These are phyloP conservation scores for Mucor saturninus DNA, from an alignment of 371 early-diverging fungal species.

Conservation along the genomic window DNA sequence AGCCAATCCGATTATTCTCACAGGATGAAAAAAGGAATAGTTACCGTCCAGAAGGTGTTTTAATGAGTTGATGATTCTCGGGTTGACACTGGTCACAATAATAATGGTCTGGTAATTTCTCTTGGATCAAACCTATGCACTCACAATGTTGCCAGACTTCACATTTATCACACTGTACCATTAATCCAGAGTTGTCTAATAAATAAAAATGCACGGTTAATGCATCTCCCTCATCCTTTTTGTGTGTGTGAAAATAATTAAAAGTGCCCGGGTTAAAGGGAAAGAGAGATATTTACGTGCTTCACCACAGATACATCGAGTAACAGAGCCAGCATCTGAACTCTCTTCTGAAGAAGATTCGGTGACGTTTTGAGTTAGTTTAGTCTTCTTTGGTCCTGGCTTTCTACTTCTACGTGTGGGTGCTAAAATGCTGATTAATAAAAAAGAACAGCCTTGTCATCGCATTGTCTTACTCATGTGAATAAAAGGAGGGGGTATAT, in stretches of 20 bases:
- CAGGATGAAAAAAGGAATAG: background rate
- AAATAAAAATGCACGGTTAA: conserved; percentile 6
- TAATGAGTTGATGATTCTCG: conserved; percentile 66
- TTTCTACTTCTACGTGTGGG: conserved; percentile 22
- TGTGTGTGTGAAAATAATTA: background rate
- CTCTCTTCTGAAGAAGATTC: conserved; percentile 41
- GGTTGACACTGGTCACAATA: conserved; percentile 88
- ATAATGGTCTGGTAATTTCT: conserved; percentile 82
- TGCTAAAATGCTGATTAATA: conserved; percentile 4
- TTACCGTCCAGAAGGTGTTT: conserved; percentile 36
- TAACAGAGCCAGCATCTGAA: conserved; percentile 74
- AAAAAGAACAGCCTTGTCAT: background rate
- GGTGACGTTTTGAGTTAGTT: background rate
- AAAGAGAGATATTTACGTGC: conserved; percentile 55
- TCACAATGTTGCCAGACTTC: conserved; percentile 92
- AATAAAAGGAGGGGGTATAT: background rate
- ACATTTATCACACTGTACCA: conserved; percentile 92
- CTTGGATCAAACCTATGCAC: conserved; percentile 75
- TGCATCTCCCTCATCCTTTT: background rate
- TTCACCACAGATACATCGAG: conserved; percentile 82
- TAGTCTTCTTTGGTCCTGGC: conserved; percentile 13
- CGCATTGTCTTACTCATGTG: background rate
- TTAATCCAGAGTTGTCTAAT: conserved; percentile 73
- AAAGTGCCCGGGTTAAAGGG: background rate
- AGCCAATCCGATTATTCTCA: too few species aligned